Base-by-base conservation (phyloP, 768 basidiomycete species). In the Steccherinum ochraceum region DNA sequence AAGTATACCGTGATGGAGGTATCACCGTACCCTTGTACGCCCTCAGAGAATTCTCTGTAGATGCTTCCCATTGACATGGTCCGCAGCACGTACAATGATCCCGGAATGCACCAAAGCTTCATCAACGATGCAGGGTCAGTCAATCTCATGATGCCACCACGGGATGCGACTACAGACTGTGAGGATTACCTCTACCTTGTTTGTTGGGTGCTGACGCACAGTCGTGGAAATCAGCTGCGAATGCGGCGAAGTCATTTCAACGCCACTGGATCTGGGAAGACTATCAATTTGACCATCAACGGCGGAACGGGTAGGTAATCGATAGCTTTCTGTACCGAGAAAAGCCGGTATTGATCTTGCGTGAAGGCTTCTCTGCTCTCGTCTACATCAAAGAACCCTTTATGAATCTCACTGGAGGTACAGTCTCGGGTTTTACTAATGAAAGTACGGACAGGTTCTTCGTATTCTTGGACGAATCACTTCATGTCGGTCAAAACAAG, bases 81-180 rank as follows among this genome's bases (percentile, higher is more conserved):
- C n/a, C n/a, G 2, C 21, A 62, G 63, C 43, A 65, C 64, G 24
- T 65, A 65, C 53, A 63, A 63, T 48, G 64, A 63, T 23, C 64
- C 64, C 1, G 60, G 58, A 10, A 46, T 59, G 44, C 53, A 56
- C 3, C 21, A 30, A 5, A 59, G 54, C 46, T 65, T 65, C 53
- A 63, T 65, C 45, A 65, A 65, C 40, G 64, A 61, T 39, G 63
- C 64, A 3, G 64, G 64, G 30, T 61, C 64, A 0, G 64, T 63
- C 3, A 58, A 65, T 40, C 61, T 65, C 21, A 11, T 4, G 18
- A 3, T 1, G n/a, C n/a, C 20, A 13, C 3, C 20, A 3, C 18
- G 62, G 62, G 87, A 1, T 91, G 89, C 60, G 90, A 92, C 65
- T 93, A 93, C 64, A 86, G 81, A 52, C 92, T 83, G 88, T 90